These are phyloP conservation scores for Mastigamoeba balamuthi DNA, from an alignment of 78 protist genomes.

Conservation along the genomic window DNA sequence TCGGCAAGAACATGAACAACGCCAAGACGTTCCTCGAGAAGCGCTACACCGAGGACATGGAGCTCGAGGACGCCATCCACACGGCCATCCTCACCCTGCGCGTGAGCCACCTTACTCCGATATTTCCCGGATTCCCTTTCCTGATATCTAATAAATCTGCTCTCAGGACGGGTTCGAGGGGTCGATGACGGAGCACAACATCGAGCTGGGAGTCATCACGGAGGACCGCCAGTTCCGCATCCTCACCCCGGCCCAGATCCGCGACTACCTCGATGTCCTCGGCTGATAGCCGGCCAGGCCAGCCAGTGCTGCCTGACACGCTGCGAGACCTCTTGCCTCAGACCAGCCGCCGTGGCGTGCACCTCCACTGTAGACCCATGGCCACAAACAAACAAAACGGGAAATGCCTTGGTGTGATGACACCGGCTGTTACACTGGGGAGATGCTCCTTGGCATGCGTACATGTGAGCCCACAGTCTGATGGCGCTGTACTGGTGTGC, in stretches of 20 bases:
- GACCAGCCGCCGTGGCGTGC: too few species aligned
- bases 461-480: too few species aligned
- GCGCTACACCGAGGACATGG: conserved; percentile 86
- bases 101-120: conserved; percentile 32
- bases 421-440: too few species aligned
- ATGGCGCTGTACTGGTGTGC: too few species aligned
- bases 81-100: conserved; percentile 94
- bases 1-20: conserved; percentile 87
- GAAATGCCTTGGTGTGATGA: too few species aligned
- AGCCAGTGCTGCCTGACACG: too few species aligned
- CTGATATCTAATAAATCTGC: too few species aligned
- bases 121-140: neutral
- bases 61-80: conserved; percentile 95
- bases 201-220: conserved; percentile 83
- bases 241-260: conserved; percentile 60
- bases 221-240: conserved; percentile 24
- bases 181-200: conserved; percentile 76
- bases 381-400: too few species aligned
- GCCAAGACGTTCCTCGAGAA: conserved; percentile 97
- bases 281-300: too few species aligned
- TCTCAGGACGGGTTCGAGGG: conserved; percentile 68
- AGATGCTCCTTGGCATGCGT: too few species aligned
- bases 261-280: conserved; percentile 66
- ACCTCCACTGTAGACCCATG: too few species aligned
- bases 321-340: too few species aligned